phyloP scores from a whole-genome alignment of 2,329 filamentous ascomycete species.

The Clarireedia homoeocarpa region DNA sequence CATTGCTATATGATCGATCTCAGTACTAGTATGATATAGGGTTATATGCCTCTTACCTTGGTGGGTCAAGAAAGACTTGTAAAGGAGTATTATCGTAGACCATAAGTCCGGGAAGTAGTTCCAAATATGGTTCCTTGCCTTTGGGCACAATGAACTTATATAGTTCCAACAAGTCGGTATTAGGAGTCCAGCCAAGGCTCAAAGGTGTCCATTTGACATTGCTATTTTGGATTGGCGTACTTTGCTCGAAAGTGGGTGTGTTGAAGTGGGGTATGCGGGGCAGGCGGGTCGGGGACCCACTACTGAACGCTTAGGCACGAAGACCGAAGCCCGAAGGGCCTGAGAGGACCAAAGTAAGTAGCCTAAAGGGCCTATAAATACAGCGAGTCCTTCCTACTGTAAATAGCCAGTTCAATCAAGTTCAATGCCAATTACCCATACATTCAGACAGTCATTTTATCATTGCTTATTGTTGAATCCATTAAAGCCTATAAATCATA shows the following conservation, averaged over 20 bases:
- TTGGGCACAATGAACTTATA: constrained; percentile 19
- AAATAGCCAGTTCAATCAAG: no score
- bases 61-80: constrained; percentile 16
- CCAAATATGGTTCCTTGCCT: constrained; percentile 15
- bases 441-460: no score
- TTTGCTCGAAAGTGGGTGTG: background rate
- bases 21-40: background rate
- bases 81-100: constrained; percentile 10
- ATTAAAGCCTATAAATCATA: no score
- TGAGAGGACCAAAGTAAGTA: no score
- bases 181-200: constrained; percentile 13
- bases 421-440: no score
- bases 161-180: constrained; percentile 9
- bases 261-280: no score
- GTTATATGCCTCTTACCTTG: constrained; percentile 2
- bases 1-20: constrained; percentile 5
- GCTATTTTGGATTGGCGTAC: background rate
- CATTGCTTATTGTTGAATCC: no score
- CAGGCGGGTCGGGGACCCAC: no score
- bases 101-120: constrained; percentile 8
- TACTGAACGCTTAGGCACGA: no score
- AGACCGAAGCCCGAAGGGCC: no score
- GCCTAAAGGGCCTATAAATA: no score
- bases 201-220: constrained; percentile 11
- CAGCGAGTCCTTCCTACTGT: no score